phyloP scores from a whole-genome alignment of 768 basidiomycete species.

The Calocybe gangraenosa region DNA sequence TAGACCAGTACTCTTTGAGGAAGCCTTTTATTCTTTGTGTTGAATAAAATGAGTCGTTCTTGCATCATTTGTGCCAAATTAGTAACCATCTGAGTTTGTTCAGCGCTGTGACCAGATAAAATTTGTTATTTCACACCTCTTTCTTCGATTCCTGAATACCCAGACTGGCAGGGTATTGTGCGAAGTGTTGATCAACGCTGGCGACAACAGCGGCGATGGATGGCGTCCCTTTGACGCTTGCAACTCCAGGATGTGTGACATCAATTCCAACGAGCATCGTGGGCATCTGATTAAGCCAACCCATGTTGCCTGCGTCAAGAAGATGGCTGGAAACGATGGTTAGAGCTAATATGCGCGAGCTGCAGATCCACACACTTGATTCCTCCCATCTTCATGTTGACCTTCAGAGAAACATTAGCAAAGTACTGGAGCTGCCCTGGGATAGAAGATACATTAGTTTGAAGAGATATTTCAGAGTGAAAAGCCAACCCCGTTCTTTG shows the following conservation, averaged over 20 bases:
- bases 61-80: constrained; percentile 61
- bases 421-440: constrained; percentile 65
- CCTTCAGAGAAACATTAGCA: constrained; percentile 77
- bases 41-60: constrained; percentile 57
- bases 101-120: neutral
- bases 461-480: constrained; percentile 22
- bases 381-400: constrained; percentile 83
- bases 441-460: constrained; percentile 17
- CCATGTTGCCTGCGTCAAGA: constrained; percentile 47
- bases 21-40: constrained; percentile 40
- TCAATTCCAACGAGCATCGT: constrained; percentile 86
- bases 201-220: constrained; percentile 87
- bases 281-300: constrained; percentile 52
- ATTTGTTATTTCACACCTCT: constrained; percentile 44
- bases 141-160: constrained; percentile 69
- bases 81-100: constrained; percentile 61
- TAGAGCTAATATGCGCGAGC: neutral
- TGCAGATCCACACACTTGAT: constrained; percentile 49
- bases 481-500: constrained; percentile 49
- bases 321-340: constrained; percentile 29
- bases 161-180: constrained; percentile 74
- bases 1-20: constrained; percentile 71
- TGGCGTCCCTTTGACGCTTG: constrained; percentile 69
- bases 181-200: constrained; percentile 57
- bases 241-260: constrained; percentile 78